phyloP scores from a whole-genome alignment of 176 grass and related monocot genomes.

The Olyra latifolia region DNA sequence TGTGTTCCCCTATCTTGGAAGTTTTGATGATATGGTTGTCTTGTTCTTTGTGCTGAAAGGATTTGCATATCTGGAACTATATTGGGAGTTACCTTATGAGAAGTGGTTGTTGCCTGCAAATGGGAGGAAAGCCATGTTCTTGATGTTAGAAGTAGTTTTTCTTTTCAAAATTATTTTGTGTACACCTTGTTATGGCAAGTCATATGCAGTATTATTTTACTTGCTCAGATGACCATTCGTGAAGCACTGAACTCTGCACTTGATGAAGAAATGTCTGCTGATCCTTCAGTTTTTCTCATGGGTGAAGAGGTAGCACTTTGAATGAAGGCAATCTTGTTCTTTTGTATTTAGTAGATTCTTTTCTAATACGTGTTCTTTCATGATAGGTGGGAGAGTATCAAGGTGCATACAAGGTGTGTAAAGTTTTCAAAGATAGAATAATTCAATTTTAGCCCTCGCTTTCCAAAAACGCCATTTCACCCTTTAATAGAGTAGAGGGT shows the following conservation, averaged over 20 bases:
- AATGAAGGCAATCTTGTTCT: not conserved
- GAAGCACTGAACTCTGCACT: constrained; percentile 93
- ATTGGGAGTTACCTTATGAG: not conserved
- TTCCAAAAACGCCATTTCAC: no score
- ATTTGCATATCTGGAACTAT: not conserved
- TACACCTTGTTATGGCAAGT: constrained; percentile 20
- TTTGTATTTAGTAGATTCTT: not conserved
- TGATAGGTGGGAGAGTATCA: constrained; percentile 97
- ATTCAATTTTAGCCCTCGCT: no score
- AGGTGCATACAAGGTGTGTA: constrained; percentile 91
- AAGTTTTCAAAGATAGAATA: not conserved
- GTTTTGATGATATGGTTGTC: not conserved
- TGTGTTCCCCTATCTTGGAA: not conserved
- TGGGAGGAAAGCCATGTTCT: not conserved
- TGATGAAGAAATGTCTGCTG: constrained; percentile 98
- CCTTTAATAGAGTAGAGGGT: no score
- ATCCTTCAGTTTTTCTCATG: constrained; percentile 96
- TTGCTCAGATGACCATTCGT: constrained; percentile 80
- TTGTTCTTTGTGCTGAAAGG: not conserved
- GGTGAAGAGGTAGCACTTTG: constrained; percentile 81
- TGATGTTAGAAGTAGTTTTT: not conserved
- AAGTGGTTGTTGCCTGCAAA: not conserved
- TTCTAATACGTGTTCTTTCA: constrained; percentile 24
- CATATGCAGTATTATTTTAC: constrained; percentile 25
- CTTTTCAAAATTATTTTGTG: not conserved